These are phyloP conservation scores for Clausena lansium DNA, from an alignment of 345 rosid genomes.

Conservation along the genomic window DNA sequence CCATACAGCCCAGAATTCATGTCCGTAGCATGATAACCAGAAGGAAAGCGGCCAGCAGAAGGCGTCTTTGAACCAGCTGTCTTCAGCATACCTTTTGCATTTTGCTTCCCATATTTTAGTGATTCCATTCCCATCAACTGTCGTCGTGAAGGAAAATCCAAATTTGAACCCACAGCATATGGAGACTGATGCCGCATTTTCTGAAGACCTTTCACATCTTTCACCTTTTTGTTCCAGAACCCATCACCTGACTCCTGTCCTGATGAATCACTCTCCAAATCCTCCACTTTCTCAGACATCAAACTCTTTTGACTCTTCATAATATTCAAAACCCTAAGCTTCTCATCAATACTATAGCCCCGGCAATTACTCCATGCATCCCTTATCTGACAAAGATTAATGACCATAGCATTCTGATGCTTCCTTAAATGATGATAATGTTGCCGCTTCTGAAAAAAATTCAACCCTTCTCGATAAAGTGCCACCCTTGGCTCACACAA, in stretches of 20 bases:
- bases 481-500: constrained; percentile 93
- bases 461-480: constrained; percentile 78
- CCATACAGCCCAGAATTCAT: constrained; percentile 44
- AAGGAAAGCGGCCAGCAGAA: constrained; percentile 35
- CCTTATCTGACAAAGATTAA: constrained; percentile 76
- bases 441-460: constrained; percentile 61
- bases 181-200: constrained; percentile 44
- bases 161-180: constrained; percentile 37
- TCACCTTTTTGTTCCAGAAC: constrained; percentile 54
- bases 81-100: constrained; percentile 61
- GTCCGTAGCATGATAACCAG: constrained; percentile 45
- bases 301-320: constrained; percentile 80
- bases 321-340: constrained; percentile 82
- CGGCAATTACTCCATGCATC: constrained; percentile 83
- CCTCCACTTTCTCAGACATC: constrained; percentile 70
- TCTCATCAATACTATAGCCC: constrained; percentile 85
- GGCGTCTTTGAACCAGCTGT: constrained; percentile 45
- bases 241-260: constrained; percentile 58
- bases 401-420: constrained; percentile 80
- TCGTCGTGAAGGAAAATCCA: constrained; percentile 47
- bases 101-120: constrained; percentile 55
- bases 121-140: constrained; percentile 35
- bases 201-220: constrained; percentile 48
- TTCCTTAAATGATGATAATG: constrained; percentile 80
- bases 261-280: constrained; percentile 56